Evolutionary conservation across 129 eudicot species (phyloP), one percentile per base, ranked within the genome.

Genomic region (Centaurea solstitialis): DNA sequence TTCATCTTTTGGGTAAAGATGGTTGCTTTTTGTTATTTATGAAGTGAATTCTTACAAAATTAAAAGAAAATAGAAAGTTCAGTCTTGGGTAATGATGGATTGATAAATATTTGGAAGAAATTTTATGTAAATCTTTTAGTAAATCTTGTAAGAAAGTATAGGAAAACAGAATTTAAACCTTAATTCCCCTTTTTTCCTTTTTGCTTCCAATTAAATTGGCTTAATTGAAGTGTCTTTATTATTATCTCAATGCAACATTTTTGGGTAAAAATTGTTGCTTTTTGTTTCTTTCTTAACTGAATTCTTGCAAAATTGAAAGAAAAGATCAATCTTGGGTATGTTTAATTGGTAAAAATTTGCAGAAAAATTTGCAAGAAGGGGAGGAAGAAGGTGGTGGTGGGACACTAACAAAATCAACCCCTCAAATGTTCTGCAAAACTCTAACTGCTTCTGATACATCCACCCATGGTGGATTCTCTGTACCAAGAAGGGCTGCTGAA

Each of bases 401-500:
- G 57, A 35, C 61, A 30, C 83, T 82, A 15, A 77, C 77, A 13
- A 92, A 88, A 85, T 75, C 91, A 69, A 90, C 97, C 68, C 90
- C 97, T 71, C 97, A 92, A 80, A 92, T 92, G 97, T 92, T 92
- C 76, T 92, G 97, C 87, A 92, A 92, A 77, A 92, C 97, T 33
- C 87, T 91, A 50, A 93, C 98, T 33, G 98, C 98, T 78, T 93
- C 98, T 66, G 98, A 93, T 79, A 93, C 98, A 70, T 91, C 96
- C 80, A 93, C 98, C 22, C 98, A 93, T 75, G 98, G 98, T 70
- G 98, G 98, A 84, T 93, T 93, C 77, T 93, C 98, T 22, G 98
- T 93, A 70, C 98, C 98, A 68, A 88, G 98, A 7, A 87, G 98
- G 76, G 90, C 96, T 76, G 93, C 93, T 6, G 93, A 88, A 87